Evolutionary conservation across 164 flowering plant genomes (phyloP), one percentile per base, ranked within the genome.

Genomic region (Brasenia schreberi): DNA sequence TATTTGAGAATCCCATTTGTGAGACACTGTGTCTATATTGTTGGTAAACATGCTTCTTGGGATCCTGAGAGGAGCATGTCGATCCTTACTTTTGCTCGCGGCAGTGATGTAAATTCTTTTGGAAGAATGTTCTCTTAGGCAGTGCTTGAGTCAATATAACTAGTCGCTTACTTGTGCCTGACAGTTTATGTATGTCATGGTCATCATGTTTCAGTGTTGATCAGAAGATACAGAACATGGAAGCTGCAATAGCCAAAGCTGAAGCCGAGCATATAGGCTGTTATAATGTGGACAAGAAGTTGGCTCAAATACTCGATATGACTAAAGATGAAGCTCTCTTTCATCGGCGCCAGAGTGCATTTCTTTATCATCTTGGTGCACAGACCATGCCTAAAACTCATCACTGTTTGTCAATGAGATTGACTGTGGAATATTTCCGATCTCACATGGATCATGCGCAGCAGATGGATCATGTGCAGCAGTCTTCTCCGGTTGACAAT

Each of bases 291-390:
- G 94, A 89, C 83, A 95, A 85, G 76, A 95, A 95, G 76, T 77
- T 95, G 52, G 80, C 89, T 72, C 99, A 95, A 67, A 71, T 95
- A 67, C 84, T 82, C 19, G 97, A 92, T 74, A 65, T 95, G 75
- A 88, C 97, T 11, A 92, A 89, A 80, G 99, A 95, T 71, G 99
- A 95, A 77, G 89, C 92, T 12, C 80, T 80, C 67, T 95, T 92
- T 69, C 97, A 95, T 82, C 86, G 78, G 89, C 92, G 82, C 78
- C 99, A 92, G 74, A 92, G 97, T 80, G 93, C 96, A 68, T 95
- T 84, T 78, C 89, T 95, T 58, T 88, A 84, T 78, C 85, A 89
- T 72, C 89, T 95, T 69, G 87, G 87, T 18, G 90, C 89, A 59
- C 96, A 88, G 75, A 95, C 99, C 60, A 83, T 83, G 81, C 97